Conservation (phyloP, 202 grass and related monocot species). For the Setaria viridis region DNA sequence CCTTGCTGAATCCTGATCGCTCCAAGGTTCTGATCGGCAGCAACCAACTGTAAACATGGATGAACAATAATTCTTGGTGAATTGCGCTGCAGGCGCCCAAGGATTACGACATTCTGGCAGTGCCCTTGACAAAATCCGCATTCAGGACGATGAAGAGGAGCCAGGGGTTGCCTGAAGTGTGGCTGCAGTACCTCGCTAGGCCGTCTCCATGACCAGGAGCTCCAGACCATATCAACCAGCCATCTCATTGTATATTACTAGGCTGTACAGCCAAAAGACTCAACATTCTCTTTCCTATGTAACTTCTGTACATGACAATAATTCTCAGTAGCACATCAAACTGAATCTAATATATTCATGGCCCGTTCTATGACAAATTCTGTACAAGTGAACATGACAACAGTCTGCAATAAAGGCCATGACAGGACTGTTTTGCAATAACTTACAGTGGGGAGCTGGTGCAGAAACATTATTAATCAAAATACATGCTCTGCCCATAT, state of each 20-base stretch:
- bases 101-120: slow-evolving; percentile 82
- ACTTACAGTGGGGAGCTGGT: background rate
- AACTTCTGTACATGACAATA: slow-evolving; percentile 38
- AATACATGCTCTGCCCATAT: background rate
- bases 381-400: slow-evolving; percentile 6
- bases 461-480: background rate
- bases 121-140: slow-evolving; percentile 71
- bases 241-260: slow-evolving; percentile 44
- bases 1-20: background rate
- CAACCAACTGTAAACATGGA: background rate
- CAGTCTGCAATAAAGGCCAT: background rate
- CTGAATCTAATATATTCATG: background rate
- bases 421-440: background rate
- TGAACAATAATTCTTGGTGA: slow-evolving; percentile 6
- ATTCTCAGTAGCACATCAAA: slow-evolving; percentile 23
- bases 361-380: background rate
- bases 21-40: background rate
- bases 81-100: slow-evolving; percentile 66
- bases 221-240: background rate
- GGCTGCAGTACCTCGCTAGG: slow-evolving; percentile 74
- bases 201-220: slow-evolving; percentile 56
- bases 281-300: slow-evolving; percentile 3
- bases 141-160: slow-evolving; percentile 73
- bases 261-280: slow-evolving; percentile 15
- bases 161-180: slow-evolving; percentile 85